Percentiles rank a stretch among this genome's conserved stretches.
Conservation (phyloP, 306 rosid genomes). For the Ormosia semicastrata region DNA sequence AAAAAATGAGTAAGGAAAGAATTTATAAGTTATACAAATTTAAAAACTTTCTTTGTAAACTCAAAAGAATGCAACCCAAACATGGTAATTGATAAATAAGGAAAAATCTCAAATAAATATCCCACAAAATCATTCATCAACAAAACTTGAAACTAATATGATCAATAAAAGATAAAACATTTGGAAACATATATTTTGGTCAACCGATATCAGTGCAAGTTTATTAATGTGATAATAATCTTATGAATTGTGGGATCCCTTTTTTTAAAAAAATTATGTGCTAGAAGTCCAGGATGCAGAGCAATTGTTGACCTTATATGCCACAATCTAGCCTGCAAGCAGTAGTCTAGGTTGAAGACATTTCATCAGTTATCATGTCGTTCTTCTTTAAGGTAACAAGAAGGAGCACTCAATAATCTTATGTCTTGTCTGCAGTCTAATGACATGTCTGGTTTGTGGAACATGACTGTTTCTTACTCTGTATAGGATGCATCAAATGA, state of each 20-base stretch:
- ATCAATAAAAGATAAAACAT: not conserved
- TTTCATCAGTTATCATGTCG: not conserved
- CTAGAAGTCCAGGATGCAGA: not conserved
- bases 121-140: too few relatives aligned
- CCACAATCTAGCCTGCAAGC: conserved; percentile 1
- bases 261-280: not conserved
- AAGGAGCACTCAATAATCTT: not conserved
- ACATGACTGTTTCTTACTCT: not conserved
- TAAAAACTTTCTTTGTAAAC: too few relatives aligned
- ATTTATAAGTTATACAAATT: too few relatives aligned
- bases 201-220: not conserved
- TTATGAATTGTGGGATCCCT: not conserved
- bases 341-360: conserved; percentile 7
- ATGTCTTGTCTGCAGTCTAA: not conserved
- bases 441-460: not conserved
- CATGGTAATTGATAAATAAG: too few relatives aligned
- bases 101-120: too few relatives aligned
- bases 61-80: too few relatives aligned
- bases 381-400: not conserved
- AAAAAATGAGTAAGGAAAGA: too few relatives aligned
- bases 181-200: not conserved
- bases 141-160: not conserved
- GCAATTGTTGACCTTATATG: not conserved
- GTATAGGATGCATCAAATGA: conserved; percentile 34
- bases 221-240: not conserved